Evolutionary conservation across 202 grass and related monocot genomes (phyloP).

Genomic region (Setaria italica): DNA sequence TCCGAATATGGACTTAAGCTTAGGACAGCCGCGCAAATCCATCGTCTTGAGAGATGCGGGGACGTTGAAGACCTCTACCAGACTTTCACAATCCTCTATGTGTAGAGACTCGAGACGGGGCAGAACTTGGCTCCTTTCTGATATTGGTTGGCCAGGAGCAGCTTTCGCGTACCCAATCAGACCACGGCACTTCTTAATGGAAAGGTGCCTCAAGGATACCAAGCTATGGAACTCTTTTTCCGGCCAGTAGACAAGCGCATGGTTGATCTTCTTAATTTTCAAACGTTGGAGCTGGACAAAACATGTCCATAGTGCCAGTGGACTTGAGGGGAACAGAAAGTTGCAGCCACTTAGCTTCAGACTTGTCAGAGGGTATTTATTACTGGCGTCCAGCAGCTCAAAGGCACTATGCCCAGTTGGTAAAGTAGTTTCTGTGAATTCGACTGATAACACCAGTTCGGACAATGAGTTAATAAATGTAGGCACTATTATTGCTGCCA

Average conservation of each 20-base stretch:
- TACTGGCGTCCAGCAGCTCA: background rate
- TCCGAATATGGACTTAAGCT: background rate
- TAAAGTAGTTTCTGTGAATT: no score
- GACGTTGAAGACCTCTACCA: conserved; percentile 26
- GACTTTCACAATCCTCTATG: fast-evolving
- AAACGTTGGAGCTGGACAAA: background rate
- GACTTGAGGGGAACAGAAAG: background rate
- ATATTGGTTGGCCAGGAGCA: no score
- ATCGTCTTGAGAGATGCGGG: background rate
- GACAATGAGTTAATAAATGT: background rate
- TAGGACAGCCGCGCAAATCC: fast-evolving
- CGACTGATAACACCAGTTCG: background rate
- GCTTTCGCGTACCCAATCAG: no score
- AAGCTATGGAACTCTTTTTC: background rate
- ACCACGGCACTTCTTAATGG: fast-evolving
- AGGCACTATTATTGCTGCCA: background rate
- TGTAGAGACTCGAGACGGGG: background rate
- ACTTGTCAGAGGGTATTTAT: background rate
- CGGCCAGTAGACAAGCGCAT: background rate
- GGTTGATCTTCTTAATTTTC: fast-evolving
- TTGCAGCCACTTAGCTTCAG: background rate
- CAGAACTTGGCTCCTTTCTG: background rate
- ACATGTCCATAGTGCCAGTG: conserved; percentile 8
- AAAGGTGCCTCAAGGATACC: background rate
- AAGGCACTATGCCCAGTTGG: background rate